These are phyloP conservation scores for Xylariaceae sp. DNA, from an alignment of 2,329 filamentous ascomycete species.

Conservation along the genomic window DNA sequence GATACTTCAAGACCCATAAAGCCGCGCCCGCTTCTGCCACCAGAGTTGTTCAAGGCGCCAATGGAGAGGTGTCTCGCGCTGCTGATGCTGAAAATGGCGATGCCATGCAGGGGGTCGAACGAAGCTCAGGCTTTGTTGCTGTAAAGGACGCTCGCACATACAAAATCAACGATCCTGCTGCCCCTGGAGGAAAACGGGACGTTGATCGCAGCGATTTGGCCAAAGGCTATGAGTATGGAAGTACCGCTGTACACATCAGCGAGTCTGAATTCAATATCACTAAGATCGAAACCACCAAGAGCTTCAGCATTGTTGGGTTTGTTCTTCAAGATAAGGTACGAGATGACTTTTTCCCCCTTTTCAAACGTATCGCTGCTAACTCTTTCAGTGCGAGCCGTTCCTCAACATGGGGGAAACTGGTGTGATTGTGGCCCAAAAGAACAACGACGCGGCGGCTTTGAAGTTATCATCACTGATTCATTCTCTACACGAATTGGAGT, in stretches of 20 bases:
- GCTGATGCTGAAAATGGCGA: conserved; percentile 50
- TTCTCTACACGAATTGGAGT: conserved; percentile 78
- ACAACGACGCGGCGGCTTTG: conserved; percentile 76
- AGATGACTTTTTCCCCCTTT: too few relatives aligned
- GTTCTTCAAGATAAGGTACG: conserved; percentile 65
- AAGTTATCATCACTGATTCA: conserved; percentile 87
- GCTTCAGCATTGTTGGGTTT: conserved; percentile 83
- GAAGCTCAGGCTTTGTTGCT: conserved; percentile 52
- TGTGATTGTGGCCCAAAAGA: conserved; percentile 71
- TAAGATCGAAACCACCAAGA: conserved; percentile 72
- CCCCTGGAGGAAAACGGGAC: conserved; percentile 74
- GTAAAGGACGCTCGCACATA: conserved; percentile 80
- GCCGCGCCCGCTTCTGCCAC: conserved; percentile 73
- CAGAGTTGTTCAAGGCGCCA: conserved; percentile 60
- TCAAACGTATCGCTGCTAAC: conserved; percentile 20
- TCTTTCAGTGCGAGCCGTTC: conserved; percentile 69
- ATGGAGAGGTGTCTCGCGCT: conserved; percentile 41
- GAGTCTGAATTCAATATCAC: conserved; percentile 84
- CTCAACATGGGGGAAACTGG: conserved; percentile 79
- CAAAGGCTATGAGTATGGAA: conserved; percentile 92
- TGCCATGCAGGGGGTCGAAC: conserved; percentile 46
- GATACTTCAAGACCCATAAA: conserved; percentile 82
- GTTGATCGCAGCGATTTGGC: conserved; percentile 78
- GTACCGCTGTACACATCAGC: conserved; percentile 85
- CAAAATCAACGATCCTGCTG: conserved; percentile 69